These are phyloP conservation scores for Annulohypoxylon moriforme DNA, from an alignment of 495 filamentous ascomycete species.

Conservation along the genomic window DNA sequence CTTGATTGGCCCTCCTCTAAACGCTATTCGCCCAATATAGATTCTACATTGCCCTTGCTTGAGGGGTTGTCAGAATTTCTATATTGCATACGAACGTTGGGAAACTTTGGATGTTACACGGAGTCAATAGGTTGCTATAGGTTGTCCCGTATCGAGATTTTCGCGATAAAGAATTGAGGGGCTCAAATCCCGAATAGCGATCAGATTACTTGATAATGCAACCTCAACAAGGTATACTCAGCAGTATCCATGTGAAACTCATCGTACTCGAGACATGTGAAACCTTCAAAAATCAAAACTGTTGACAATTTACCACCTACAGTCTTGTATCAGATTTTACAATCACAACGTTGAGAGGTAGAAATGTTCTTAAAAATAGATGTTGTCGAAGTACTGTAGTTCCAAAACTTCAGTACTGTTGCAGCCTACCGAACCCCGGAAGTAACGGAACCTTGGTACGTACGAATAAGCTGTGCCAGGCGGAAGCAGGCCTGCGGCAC, in stretches of 20 bases:
- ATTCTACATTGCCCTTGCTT: constrained; percentile 29
- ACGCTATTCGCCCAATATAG: constrained; percentile 26
- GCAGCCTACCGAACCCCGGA: constrained; percentile 13
- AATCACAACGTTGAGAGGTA: not conserved
- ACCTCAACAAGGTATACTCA: constrained; percentile 22
- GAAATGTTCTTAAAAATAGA: constrained; percentile 9
- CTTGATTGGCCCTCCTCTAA: constrained; percentile 36
- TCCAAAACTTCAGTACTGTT: constrained; percentile 4
- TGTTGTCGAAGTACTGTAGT: not conserved
- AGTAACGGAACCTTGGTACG: not conserved
- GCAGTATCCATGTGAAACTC: constrained; percentile 23
- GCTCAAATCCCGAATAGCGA: constrained; percentile 21
- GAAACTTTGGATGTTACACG: constrained; percentile 14
- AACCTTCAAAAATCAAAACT: constrained; percentile 1
- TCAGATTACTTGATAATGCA: constrained; percentile 32
- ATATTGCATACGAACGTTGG: constrained; percentile 7
- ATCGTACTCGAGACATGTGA: constrained; percentile 23
- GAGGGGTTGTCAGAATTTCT: constrained; percentile 5
- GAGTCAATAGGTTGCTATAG: not conserved
- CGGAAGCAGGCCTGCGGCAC: not conserved
- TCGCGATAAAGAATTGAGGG: constrained; percentile 10
- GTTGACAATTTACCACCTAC: not conserved
- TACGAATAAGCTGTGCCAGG: constrained; percentile 12
- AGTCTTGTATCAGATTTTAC: not conserved
- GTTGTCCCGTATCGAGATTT: constrained; percentile 30